These are phyloP conservation scores for Microbotryum violaceum DNA, from an alignment of 1,284 basidiomycete genomes.

Conservation along the genomic window DNA sequence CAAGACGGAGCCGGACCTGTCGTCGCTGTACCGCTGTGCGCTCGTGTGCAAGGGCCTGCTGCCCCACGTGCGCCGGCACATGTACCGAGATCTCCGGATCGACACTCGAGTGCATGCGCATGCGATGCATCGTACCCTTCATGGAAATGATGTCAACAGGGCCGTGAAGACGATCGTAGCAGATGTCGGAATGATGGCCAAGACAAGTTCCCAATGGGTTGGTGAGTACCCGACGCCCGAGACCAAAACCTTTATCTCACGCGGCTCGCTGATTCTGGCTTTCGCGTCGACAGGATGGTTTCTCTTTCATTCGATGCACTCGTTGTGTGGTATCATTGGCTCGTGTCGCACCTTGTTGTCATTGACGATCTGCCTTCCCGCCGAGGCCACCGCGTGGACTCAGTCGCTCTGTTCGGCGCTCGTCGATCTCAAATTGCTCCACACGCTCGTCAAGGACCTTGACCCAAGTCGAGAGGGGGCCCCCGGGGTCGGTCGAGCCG, in stretches of 20 bases:
- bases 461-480: conserved; percentile 2
- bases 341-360: conserved; percentile 21
- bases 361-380: conserved; percentile 23
- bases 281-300: conserved; percentile 22
- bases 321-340: conserved; percentile 30
- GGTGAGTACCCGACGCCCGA: conserved; percentile 7
- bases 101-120: conserved; percentile 28
- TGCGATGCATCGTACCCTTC: conserved; percentile 25
- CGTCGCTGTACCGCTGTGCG: conserved; percentile 8
- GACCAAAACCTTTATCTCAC: too few relatives aligned
- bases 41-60: conserved; percentile 12
- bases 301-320: conserved; percentile 32
- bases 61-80: conserved; percentile 12
- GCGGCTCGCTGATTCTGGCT: too few relatives aligned
- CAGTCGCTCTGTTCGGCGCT: conserved; percentile 19
- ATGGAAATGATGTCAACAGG: conserved; percentile 13
- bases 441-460: conserved; percentile 26
- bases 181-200: conserved; percentile 22
- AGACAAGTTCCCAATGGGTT: conserved; percentile 25
- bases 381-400: conserved; percentile 24
- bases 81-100: conserved; percentile 22
- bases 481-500: conserved; percentile 13
- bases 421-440: conserved; percentile 20
- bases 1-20: conserved; percentile 5
- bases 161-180: conserved; percentile 16